Evolutionary conservation across 108 stramenopile genomes (phyloP), one percentile per base, ranked within the genome.

Genomic region (Pseudonitzschia delicatissima): DNA sequence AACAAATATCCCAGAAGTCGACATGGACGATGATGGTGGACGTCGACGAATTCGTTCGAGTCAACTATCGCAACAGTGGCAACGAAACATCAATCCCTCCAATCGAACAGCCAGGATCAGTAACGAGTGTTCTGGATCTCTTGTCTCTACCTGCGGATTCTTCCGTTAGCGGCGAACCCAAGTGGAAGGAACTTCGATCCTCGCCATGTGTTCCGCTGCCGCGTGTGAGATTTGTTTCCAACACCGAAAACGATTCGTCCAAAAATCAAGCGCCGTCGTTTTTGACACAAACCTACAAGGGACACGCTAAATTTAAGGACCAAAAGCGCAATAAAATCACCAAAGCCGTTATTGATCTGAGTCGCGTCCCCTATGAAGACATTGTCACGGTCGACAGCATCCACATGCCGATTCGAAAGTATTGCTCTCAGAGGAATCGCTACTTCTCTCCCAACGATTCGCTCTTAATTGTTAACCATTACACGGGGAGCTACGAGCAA

Each of bases 301-400:
- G 45, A 52, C 82, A 85, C 57, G 79, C 79, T 5, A 4, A 7
- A 18, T 49, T 55, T 12, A 42, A 53, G 0, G 69, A 82, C 23
- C 72, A 76, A 12, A 23, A 36, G 17, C 37, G 28, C 25, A 87
- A 85, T 59, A 74, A 72, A 31, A 84, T 78, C 18, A 70, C 79
- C 55, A 89, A 89, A 59, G 64, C 77, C 29, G 62, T 89, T 2
- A 68, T 89, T 40, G 85, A 89, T 57, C 58, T 89, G 23, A 71
- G 72, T 23, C 58, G 81, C 47, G 77, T 89, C 5, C 62, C 76
- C 4, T 31, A 32, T 53, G 59, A 81, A 12, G 74, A 81, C 12
- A 57, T 89, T 42, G 32, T 49, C 58, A 74, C 71, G 45, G 82
- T 80, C 26, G 68, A 62, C 35, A 71, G 74, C 59, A 84, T 77